Conservation (phyloP, 768 basidiomycete species). For the Tremella mesenterica region DNA sequence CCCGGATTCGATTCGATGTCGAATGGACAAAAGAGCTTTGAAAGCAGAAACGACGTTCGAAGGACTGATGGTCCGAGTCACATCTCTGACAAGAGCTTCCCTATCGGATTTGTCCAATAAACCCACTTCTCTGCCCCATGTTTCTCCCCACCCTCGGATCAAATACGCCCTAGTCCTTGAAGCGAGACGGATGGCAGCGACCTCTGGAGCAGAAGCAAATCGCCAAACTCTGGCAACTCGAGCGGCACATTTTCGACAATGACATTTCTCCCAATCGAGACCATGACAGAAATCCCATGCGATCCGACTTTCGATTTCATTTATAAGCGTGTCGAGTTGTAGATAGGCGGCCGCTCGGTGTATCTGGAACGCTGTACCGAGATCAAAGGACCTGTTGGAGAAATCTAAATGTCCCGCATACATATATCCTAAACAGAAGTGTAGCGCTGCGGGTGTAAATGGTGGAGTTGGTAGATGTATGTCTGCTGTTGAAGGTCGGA, state of each 20-base stretch:
- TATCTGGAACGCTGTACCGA: constrained; percentile 82
- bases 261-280: constrained; percentile 75
- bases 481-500: constrained; percentile 36
- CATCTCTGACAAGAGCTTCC: constrained; percentile 61
- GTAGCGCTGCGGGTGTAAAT: constrained; percentile 86
- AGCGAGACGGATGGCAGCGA: constrained; percentile 63
- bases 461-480: constrained; percentile 78
- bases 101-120: constrained; percentile 58
- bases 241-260: constrained; percentile 72
- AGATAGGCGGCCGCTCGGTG: constrained; percentile 76
- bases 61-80: constrained; percentile 61
- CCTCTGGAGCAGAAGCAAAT: constrained; percentile 68
- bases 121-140: constrained; percentile 77
- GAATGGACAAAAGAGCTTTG: constrained; percentile 54
- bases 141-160: constrained; percentile 75
- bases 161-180: constrained; percentile 65
- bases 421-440: constrained; percentile 88
- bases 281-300: constrained; percentile 84
- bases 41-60: constrained; percentile 61
- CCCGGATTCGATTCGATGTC: constrained; percentile 35
- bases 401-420: constrained; percentile 92
- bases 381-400: constrained; percentile 84
- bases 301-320: constrained; percentile 74
- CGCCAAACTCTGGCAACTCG: constrained; percentile 74
- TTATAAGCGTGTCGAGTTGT: constrained; percentile 59